Base-by-base conservation (phyloP, 192 early-diverging fungal species). In the Coemansia pectinata region DNA sequence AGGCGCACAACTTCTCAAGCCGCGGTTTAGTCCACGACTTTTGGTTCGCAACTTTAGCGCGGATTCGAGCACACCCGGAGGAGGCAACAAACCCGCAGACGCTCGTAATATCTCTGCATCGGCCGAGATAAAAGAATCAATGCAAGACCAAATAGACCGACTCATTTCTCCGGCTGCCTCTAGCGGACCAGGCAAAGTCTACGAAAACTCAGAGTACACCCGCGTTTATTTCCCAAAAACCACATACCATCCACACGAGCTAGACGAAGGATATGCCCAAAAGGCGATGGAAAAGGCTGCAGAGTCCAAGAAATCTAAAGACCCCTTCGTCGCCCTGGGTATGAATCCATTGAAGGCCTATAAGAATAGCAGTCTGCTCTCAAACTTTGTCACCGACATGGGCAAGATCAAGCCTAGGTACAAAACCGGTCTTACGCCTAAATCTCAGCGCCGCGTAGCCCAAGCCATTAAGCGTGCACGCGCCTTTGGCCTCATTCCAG, bases 381-480 rank as follows among this genome's bases (percentile, higher is more conserved):
- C 85, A 50, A 72, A 81, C 45, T 91, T 87, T 71, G 76, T 89
- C 62, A 82, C 88, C 5, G 86, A 85, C 7, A 83, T 91, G 77
- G 89, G 89, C 53, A 79, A 81, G 38, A 87, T 91, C 50, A 78
- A 85, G 76, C 87, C 88, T 36, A 75, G 87, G 61, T 75, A 85
- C 68, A 78, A 87, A 68, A 88, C 88, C 17, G 80, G 84, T 8
- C 83, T 91, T 40, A 85, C 85, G 11, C 84, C 85, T 57, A 88
- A 88, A 63, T 86, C 83, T 29, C 89, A 91, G 76, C 85, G 86
- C 36, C 79, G 82, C 5, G 48, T 91, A 8, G 83, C 86, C 29
- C 87, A 87, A 79, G 85, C 87, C 38, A 87, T 91, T 44, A 85
- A 87, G 42, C 77, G 89, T 40, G 89, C 86, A 1, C 80, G 89